Conservation (phyloP, 768 basidiomycete species). For the Suillus ampliporus region DNA sequence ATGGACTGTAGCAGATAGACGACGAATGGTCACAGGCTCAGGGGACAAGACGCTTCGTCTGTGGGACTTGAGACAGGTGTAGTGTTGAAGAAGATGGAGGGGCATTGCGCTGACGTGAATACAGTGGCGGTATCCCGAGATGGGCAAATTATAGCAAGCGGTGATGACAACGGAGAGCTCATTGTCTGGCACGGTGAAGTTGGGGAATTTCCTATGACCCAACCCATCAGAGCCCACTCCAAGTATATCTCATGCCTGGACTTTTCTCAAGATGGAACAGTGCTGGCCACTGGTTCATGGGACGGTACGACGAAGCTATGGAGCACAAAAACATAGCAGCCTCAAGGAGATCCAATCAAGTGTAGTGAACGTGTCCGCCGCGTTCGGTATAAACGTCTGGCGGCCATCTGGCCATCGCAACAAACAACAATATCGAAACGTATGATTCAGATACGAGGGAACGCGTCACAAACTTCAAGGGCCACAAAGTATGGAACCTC, state of each 20-base stretch:
- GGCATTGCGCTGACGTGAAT: not conserved
- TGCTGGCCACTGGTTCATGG: too few relatives aligned
- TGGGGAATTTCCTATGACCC: not conserved
- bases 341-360: too few relatives aligned
- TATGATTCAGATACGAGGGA: too few relatives aligned
- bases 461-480: too few relatives aligned
- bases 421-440: too few relatives aligned
- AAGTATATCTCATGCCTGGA: not conserved
- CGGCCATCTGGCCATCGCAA: too few relatives aligned
- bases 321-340: too few relatives aligned
- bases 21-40: not conserved
- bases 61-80: not conserved
- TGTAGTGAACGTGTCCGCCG: too few relatives aligned
- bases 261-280: not conserved
- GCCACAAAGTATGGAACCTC: too few relatives aligned
- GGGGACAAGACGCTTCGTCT: not conserved
- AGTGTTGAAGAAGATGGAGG: not conserved
- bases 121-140: not conserved
- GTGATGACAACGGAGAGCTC: not conserved
- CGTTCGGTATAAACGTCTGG: too few relatives aligned
- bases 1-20: not conserved
- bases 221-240: not conserved
- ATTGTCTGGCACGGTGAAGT: not conserved
- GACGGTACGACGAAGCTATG: too few relatives aligned
- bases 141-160: not conserved